Base-by-base conservation (phyloP, 768 basidiomycete genomes). In the Leucocoprinus birnbaumii region DNA sequence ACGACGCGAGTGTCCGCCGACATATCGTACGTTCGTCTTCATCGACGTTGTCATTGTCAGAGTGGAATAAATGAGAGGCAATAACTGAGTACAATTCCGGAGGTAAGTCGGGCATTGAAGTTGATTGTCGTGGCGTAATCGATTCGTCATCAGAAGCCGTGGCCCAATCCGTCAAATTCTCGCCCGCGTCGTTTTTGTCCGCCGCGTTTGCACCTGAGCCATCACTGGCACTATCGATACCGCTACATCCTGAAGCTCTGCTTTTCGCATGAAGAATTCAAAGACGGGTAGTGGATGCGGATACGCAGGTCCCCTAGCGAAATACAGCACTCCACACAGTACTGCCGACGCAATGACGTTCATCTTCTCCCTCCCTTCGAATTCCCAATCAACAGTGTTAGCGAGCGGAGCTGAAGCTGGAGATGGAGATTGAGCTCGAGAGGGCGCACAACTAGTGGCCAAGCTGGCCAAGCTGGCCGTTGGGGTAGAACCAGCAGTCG, bases 71-170 rank as follows among this genome's bases (percentile, higher is more conserved):
- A 7, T 55, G 25, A 9, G 16, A 41, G 19, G 53, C 53, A 26
- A 55, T 55, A 37, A 55, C 14, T 26, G 25, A 34, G n/a, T 55
- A 55, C 13, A 55, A 22, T 21, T 55, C 53, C 1, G 53, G 45
- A 41, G 53, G 53, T 9, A 55, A 22, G 3, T 26, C 7, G 1
- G 53, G 46, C 5, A 51, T 41, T 18, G 44, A 22, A 45, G 6
- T 10, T 14, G 37, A 13, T 50, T 2, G n/a, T 16, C 9, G 16
- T 24, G 6, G n/a, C 34, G 25, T 8, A 1, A 21, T n/a, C 26
- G 13, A 21, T 22, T 13, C 21, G 11, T 9, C 18, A 18, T 16
- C 5, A 5, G 14, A 5, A 16, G 40, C 5, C 18, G 5, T 16
- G n/a, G 7, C 14, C 40, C 13, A 41, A 5, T 41, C 40, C 16